These are phyloP conservation scores for Daedaleopsis sinensis DNA, from an alignment of 768 basidiomycete genomes.

Conservation along the genomic window DNA sequence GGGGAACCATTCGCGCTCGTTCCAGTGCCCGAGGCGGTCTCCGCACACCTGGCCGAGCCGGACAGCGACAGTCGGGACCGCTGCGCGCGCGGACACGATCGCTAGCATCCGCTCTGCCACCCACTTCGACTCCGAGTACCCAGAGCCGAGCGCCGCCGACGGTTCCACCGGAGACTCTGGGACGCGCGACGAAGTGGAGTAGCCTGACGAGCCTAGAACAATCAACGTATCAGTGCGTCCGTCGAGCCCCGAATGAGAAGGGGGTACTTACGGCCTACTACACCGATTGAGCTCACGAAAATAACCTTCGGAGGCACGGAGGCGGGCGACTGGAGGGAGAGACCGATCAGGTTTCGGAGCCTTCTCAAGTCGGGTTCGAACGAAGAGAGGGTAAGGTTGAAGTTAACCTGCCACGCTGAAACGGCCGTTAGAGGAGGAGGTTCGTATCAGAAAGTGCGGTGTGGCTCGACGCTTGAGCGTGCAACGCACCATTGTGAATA, in stretches of 20 bases:
- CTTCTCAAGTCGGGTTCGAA: constrained; percentile 32
- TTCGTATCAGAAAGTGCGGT: no score
- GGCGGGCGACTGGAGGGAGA: no score
- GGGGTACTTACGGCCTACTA: constrained; percentile 19
- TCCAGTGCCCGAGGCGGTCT: constrained; percentile 44
- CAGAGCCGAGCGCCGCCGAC: constrained; percentile 21
- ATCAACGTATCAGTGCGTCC: background rate
- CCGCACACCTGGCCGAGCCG: constrained; percentile 50
- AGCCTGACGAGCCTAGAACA: no score
- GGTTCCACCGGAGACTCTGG: constrained; percentile 1
- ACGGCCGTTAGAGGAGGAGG: background rate
- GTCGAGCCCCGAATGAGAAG: background rate
- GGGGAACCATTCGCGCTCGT: constrained; percentile 47
- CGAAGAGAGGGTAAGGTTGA: constrained; percentile 36
- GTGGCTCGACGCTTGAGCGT: no score
- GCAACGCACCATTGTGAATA: constrained; percentile 16
- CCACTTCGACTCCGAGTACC: constrained; percentile 43
- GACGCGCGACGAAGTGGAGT: no score
- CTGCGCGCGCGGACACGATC: constrained; percentile 33
- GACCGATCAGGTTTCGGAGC: no score
- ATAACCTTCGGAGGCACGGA: constrained; percentile 20
- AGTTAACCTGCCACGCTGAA: constrained; percentile 47
- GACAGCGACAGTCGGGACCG: constrained; percentile 36
- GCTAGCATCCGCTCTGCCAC: constrained; percentile 42
- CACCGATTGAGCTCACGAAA: constrained; percentile 24